Conservation (phyloP, 805 yeast genomes). For the Saccharomycopsis guyanensis region DNA sequence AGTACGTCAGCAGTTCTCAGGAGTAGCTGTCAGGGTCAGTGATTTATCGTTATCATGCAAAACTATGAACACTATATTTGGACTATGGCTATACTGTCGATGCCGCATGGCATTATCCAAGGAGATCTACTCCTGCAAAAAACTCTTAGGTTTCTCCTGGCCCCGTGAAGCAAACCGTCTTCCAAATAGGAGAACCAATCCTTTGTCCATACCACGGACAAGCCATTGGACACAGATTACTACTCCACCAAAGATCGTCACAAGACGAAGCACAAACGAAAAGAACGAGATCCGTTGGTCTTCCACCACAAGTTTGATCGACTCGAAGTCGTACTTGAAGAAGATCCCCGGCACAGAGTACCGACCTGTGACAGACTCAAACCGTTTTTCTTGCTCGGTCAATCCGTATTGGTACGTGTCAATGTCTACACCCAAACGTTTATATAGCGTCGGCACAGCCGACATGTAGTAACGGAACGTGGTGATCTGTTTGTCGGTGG, state of each 20-base stretch:
- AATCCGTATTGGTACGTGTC: slow-evolving; percentile 85
- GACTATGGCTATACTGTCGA: too few species aligned
- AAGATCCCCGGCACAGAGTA: slow-evolving; percentile 62
- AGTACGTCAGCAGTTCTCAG: too few species aligned
- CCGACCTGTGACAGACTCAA: not conserved
- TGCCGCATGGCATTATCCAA: too few species aligned
- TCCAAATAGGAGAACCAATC: slow-evolving; percentile 48
- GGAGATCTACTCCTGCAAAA: slow-evolving; percentile 9
- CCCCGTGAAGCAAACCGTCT: slow-evolving; percentile 34
- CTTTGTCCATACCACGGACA: slow-evolving; percentile 48
- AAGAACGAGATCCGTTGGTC: slow-evolving; percentile 72
- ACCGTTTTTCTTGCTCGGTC: slow-evolving; percentile 38
- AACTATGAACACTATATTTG: too few species aligned
- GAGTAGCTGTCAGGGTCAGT: too few species aligned
- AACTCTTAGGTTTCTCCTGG: slow-evolving; percentile 15
- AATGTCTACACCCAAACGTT: slow-evolving; percentile 59
- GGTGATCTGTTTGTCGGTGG: slow-evolving; percentile 41
- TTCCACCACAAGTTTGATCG: slow-evolving; percentile 59
- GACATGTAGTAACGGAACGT: slow-evolving; percentile 60
- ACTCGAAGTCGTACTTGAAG: slow-evolving; percentile 83
- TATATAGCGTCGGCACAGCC: slow-evolving; percentile 78
- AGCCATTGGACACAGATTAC: slow-evolving; percentile 62
- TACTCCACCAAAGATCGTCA: slow-evolving; percentile 79
- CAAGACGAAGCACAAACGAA: slow-evolving; percentile 68
- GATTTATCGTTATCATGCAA: too few species aligned